Conservation (phyloP, 73 alveolate genomes). For the Paramecium sonneborni region DNA sequence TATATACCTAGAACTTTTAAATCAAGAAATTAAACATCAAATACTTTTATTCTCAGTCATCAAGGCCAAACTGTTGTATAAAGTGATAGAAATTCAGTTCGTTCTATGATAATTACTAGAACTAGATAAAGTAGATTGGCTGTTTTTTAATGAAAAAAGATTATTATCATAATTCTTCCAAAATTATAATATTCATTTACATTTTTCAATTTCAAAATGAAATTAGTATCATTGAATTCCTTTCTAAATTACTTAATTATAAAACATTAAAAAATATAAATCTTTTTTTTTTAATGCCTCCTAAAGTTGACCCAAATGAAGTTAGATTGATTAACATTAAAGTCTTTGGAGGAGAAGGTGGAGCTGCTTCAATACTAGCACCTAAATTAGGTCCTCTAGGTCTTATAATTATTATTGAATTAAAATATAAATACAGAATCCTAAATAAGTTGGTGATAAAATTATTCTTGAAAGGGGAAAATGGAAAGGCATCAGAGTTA, state of each 20-base stretch:
- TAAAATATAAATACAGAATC: slow-evolving; percentile 18
- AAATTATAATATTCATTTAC: not conserved
- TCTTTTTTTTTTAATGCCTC: slow-evolving; percentile 66
- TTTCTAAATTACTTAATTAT: not conserved
- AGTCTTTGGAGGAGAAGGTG: slow-evolving; percentile 73
- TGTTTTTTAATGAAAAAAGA: not conserved
- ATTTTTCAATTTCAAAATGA: not conserved
- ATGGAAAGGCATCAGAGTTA: slow-evolving; percentile 74
- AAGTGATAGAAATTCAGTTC: slow-evolving; percentile 47
- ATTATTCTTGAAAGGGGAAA: slow-evolving; percentile 69
- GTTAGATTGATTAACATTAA: slow-evolving; percentile 66
- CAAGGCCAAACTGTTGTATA: not conserved
- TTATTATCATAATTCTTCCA: not conserved
- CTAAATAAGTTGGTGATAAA: slow-evolving; percentile 76
- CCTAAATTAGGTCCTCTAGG: slow-evolving; percentile 79
- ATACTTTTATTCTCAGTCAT: not conserved
- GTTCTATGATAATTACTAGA: slow-evolving; percentile 5
- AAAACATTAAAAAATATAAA: not conserved
- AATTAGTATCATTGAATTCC: not conserved
- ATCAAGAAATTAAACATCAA: not conserved
- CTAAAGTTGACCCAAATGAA: slow-evolving; percentile 71
- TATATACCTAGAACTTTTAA: not conserved
- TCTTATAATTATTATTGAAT: not conserved
- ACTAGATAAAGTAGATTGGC: slow-evolving; percentile 49
- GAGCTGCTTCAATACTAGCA: slow-evolving; percentile 71